Evolutionary conservation across 495 filamentous ascomycete genomes (phyloP), one percentile per base, ranked within the genome.

Genomic region (Xylona heveae): DNA sequence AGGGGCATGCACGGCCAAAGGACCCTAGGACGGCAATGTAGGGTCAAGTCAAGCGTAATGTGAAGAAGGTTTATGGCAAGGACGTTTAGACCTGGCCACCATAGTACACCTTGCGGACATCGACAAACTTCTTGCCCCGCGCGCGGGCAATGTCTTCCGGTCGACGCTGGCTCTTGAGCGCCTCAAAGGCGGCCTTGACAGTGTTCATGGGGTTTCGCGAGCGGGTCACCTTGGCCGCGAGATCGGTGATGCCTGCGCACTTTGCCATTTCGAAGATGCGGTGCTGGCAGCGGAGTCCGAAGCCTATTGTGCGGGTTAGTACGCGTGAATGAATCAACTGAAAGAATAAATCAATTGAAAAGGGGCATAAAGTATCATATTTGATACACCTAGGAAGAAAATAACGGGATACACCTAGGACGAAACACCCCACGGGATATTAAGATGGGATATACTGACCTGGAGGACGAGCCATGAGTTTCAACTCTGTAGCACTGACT

Each of bases 71-170:
- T n/a, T n/a, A n/a, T n/a, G n/a, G n/a, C n/a, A n/a, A n/a, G 24
- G 24, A 25, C 8, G 24, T 25, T 8, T 13, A 8, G 24, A 30
- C 17, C 10, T 18, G 28, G 12, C 84, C 83, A 12, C 76, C 80
- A 57, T 94, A 95, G 58, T 99, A 99, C 45, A 95, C 88, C 61
- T 83, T 94, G 45, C 88, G 62, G 28, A 84, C 75, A 61, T 97
- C 88, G 12, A 95, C 82, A 41, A 97, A 52, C 64, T 97, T 97
- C 64, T 71, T 82, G 27, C 88, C 85, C 31, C 81, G 55, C 24
- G 74, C 85, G 19, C 73, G 58, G 27, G 88, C 88, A 47, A 97
- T 64, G 43, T 82, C 72, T 47, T 95, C 80, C 6, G 90, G 90
- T 41, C 85, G 55, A 36, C 61, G 65, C 59, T 99, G 88, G 54